A percentile compares a stretch with the other conserved stretches of the same genome.
These are phyloP conservation scores for Chlorella sp. DNA, from an alignment of 139 green algal species.

Conservation along the genomic window DNA sequence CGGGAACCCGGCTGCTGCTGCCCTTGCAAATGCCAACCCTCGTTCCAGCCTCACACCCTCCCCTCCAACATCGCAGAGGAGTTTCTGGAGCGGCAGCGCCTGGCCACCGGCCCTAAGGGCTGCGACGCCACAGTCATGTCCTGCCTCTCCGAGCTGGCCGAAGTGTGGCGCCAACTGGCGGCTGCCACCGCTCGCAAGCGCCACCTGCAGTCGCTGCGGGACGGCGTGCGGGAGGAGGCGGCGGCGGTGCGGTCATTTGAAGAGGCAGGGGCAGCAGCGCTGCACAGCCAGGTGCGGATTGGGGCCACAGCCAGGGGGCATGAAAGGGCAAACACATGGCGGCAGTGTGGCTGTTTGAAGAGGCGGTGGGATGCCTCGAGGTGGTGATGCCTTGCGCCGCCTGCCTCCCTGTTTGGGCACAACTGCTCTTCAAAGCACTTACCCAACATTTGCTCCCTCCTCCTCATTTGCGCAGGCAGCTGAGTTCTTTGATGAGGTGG, in stretches of 20 bases:
- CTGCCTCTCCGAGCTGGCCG: slow-evolving; percentile 69
- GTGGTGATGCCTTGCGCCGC: too few relatives aligned
- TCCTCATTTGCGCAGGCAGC: slow-evolving; percentile 42
- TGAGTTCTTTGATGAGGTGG: slow-evolving; percentile 69
- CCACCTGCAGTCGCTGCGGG: slow-evolving; percentile 33
- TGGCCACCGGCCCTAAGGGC: slow-evolving; percentile 29
- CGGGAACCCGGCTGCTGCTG: too few relatives aligned
- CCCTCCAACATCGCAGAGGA: neutral
- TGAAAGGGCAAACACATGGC: too few relatives aligned
- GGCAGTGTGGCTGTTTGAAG: slow-evolving; percentile 31
- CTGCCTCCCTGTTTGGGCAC: too few relatives aligned
- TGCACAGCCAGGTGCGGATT: slow-evolving; percentile 58
- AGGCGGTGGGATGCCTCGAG: too few relatives aligned
- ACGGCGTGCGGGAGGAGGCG: slow-evolving; percentile 43
- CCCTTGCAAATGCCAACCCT: neutral
- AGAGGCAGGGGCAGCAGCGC: slow-evolving; percentile 17
- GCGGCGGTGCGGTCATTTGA: slow-evolving; percentile 52
- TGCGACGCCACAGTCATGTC: slow-evolving; percentile 62
- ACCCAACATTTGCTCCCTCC: too few relatives aligned
- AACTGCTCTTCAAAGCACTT: too few relatives aligned
- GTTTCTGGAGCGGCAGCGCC: slow-evolving; percentile 47
- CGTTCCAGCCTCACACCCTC: neutral
- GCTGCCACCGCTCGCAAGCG: slow-evolving; percentile 52
- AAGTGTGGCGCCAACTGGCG: slow-evolving; percentile 69
- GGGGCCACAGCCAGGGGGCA: too few relatives aligned